Percentiles rank a stretch among this genome's conserved stretches.
phyloP scores from a whole-genome alignment of 108 stramenopile species.

The Skeletonema menzelii region DNA sequence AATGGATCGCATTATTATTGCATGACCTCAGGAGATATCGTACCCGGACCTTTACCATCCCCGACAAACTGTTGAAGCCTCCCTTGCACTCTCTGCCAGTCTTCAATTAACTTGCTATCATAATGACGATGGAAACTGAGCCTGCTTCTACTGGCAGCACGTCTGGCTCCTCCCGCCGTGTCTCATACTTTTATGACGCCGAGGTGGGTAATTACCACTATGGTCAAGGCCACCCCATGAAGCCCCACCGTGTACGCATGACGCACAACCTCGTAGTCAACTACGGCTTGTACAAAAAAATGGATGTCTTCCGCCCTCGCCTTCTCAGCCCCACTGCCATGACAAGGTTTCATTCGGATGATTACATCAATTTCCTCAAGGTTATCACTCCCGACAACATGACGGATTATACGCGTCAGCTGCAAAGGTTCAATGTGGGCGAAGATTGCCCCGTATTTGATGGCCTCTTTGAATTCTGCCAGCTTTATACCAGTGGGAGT shows the following conservation, averaged over 20 bases:
- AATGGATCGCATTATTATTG: background rate
- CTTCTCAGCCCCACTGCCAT: conserved; percentile 92
- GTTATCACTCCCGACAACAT: conserved; percentile 99
- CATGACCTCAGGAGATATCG: background rate
- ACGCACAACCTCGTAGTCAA: conserved; percentile 99
- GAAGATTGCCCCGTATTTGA: conserved; percentile 99
- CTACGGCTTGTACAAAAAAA: conserved; percentile 96
- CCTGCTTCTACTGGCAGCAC: background rate
- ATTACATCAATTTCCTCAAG: conserved; percentile 98
- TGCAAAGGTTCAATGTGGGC: conserved; percentile 98
- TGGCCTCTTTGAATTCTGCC: conserved; percentile 97
- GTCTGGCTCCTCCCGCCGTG: conserved; percentile 54
- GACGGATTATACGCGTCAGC: conserved; percentile 87
- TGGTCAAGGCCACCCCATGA: conserved; percentile 99
- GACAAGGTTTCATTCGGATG: conserved; percentile 98
- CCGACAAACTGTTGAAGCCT: background rate
- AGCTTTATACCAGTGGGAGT: conserved; percentile 94
- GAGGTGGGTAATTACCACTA: conserved; percentile 99
- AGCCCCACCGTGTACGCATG: conserved; percentile 99
- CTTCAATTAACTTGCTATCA: background rate
- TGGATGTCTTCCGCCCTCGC: conserved; percentile 98
- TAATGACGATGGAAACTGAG: background rate
- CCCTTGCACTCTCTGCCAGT: background rate
- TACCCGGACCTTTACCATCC: background rate
- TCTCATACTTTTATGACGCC: conserved; percentile 96